These are phyloP conservation scores for Paspalum vaginatum DNA, from an alignment of 176 grass and related monocot genomes.

Conservation along the genomic window DNA sequence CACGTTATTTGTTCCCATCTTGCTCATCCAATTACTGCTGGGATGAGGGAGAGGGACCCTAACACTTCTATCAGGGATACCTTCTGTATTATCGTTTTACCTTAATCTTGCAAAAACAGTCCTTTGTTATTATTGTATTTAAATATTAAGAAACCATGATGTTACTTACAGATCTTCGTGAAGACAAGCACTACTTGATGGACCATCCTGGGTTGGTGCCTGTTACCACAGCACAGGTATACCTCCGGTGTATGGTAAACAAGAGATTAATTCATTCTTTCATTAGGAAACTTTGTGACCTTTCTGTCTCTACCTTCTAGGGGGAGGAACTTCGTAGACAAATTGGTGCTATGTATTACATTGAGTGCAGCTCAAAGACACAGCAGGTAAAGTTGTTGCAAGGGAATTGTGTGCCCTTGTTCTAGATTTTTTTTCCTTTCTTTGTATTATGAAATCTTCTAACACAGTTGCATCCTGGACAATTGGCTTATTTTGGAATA, in stretches of 20 bases:
- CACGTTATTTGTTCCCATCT: conserved; percentile 4
- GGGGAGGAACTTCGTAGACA: conserved; percentile 95
- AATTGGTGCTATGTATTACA: conserved; percentile 88
- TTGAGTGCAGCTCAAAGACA: conserved; percentile 99
- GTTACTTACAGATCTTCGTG: conserved; percentile 84
- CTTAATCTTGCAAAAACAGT: background rate
- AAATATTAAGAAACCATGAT: conserved; percentile 31
- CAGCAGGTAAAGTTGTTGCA: conserved; percentile 69
- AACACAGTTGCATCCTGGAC: background rate
- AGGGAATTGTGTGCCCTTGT: background rate
- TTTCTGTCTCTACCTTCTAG: conserved; percentile 42
- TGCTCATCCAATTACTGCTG: background rate
- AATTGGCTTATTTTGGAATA: conserved; percentile 27
- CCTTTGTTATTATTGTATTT: conserved; percentile 1
- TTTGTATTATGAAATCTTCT: conserved; percentile 13
- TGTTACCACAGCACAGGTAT: conserved; percentile 90
- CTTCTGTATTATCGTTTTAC: background rate
- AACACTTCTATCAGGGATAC: background rate
- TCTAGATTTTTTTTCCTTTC: background rate
- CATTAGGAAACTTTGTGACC: conserved; percentile 9
- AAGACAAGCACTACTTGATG: conserved; percentile 95
- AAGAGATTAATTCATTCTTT: background rate
- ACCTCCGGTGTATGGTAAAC: conserved; percentile 9
- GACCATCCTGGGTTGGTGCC: conserved; percentile 95
- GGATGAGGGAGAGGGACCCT: background rate